phyloP scores from a whole-genome alignment of 1,284 basidiomycete genomes.

The Wallemia mellicola region DNA sequence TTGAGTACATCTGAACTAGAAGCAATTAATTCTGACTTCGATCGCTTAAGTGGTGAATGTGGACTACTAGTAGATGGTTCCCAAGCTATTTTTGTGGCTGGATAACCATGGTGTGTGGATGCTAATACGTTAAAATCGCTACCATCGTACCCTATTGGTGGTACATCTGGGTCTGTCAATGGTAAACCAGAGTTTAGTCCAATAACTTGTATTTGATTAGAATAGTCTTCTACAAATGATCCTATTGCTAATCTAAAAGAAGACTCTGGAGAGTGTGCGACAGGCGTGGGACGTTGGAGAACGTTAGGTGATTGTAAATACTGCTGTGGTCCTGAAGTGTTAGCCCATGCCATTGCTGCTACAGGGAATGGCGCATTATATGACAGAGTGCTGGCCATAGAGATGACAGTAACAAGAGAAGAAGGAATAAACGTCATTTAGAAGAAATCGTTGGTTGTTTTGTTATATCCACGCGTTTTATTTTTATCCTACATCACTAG shows the following conservation, averaged over 20 bases:
- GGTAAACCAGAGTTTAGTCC: constrained; percentile 53
- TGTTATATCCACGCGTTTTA: too few species aligned
- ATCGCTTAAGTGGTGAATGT: constrained; percentile 32
- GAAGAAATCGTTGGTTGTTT: too few species aligned
- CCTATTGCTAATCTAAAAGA: constrained; percentile 47
- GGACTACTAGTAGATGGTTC: constrained; percentile 34
- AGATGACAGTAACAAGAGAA: too few species aligned
- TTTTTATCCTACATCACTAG: too few species aligned
- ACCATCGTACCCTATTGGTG: constrained; percentile 2
- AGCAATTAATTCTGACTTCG: constrained; percentile 35
- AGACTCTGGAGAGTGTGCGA: constrained; percentile 27
- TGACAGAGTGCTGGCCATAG: background rate
- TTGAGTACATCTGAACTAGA: constrained; percentile 68
- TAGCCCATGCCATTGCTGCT: background rate
- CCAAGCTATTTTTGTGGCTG: constrained; percentile 53
- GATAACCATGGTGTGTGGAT: constrained; percentile 50
- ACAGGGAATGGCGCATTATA: background rate
- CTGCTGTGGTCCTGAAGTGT: background rate
- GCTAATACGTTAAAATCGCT: constrained; percentile 44
- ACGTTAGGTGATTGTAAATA: background rate
- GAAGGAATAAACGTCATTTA: too few species aligned
- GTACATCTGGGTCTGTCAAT: constrained; percentile 43
- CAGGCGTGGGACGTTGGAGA: background rate
- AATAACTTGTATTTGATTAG: constrained; percentile 49
- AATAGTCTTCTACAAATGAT: constrained; percentile 45